Evolutionary conservation across 2,329 filamentous ascomycete species (phyloP).

Genomic region (Grosmannia clavigera): DNA sequence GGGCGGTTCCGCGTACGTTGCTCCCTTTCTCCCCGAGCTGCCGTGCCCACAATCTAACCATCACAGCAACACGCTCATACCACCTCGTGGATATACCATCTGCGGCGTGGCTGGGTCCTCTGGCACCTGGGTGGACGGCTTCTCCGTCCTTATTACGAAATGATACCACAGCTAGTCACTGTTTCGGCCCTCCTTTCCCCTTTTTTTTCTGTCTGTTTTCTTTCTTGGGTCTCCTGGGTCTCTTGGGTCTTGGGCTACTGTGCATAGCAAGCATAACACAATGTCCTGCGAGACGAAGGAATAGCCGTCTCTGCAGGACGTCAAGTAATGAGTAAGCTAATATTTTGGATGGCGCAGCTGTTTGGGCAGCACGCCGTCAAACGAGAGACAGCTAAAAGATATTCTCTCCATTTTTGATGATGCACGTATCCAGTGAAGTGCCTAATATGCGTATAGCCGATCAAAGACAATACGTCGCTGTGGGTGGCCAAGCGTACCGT

Average conservation of each 20-base stretch:
- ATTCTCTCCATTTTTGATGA: not conserved
- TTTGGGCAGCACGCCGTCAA: not conserved
- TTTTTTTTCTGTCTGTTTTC: not conserved
- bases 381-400: not conserved
- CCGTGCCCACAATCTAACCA: slow-evolving; percentile 14
- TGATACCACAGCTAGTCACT: not conserved
- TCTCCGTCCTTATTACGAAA: slow-evolving; percentile 55
- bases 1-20: slow-evolving; percentile 67
- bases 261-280: not conserved
- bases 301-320: not conserved
- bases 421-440: not conserved
- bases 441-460: not conserved
- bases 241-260: not conserved
- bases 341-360: not conserved
- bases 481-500: not conserved
- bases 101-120: slow-evolving; percentile 78
- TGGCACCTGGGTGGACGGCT: slow-evolving; percentile 71
- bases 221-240: not conserved
- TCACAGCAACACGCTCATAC: slow-evolving; percentile 70
- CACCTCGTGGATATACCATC: slow-evolving; percentile 78
- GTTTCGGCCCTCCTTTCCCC: not conserved
- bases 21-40: not conserved
- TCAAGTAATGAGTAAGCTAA: not conserved
- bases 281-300: not conserved
- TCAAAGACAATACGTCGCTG: not conserved